These are phyloP conservation scores for Besnoitia besnoiti DNA, from an alignment of 169 alveolate genomes.

Conservation along the genomic window DNA sequence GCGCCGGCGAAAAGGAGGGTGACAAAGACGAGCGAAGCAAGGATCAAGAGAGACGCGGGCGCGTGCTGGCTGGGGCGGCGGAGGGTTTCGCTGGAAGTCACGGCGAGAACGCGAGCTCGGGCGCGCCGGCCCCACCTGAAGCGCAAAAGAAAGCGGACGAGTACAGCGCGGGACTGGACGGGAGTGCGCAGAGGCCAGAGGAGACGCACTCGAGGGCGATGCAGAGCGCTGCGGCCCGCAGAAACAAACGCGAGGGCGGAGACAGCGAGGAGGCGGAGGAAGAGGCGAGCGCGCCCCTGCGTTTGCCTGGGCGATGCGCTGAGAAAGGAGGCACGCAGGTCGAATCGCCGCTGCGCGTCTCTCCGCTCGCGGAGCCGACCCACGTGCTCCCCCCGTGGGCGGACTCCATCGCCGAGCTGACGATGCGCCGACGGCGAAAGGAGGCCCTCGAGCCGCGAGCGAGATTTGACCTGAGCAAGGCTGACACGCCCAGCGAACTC, in stretches of 20 bases:
- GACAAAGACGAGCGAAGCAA: too few species aligned
- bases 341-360: neutral
- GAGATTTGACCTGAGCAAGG: neutral
- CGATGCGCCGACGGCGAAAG: neutral
- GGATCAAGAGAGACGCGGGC: too few species aligned
- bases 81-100: too few species aligned
- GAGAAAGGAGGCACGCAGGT: neutral
- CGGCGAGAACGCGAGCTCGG: too few species aligned
- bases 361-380: neutral
- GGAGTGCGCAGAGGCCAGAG: neutral
- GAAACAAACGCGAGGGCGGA: neutral
- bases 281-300: neutral
- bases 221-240: neutral
- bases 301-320: neutral
- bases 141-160: too few species aligned
- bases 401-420: neutral
- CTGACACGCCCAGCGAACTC: neutral
- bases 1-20: too few species aligned
- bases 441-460: neutral
- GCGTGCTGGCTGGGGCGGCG: too few species aligned
- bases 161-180: neutral
- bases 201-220: neutral
- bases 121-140: too few species aligned
- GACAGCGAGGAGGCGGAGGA: neutral
- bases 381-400: constrained; percentile 19